Conservation (phyloP, 2,329 filamentous ascomycete species). For the Capronia coronata region DNA sequence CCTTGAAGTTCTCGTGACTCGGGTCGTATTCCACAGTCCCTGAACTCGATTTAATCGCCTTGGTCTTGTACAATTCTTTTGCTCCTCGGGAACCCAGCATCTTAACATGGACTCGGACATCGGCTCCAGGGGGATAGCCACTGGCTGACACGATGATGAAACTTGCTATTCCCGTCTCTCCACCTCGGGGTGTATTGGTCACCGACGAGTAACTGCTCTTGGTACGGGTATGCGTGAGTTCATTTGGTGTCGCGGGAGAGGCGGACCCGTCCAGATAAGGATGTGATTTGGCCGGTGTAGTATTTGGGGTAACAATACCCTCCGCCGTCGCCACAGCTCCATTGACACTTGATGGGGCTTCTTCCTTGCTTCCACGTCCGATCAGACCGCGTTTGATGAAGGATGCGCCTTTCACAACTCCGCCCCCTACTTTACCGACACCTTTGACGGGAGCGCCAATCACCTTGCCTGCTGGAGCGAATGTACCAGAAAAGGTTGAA, state of each 20-base stretch:
- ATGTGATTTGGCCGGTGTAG: slow-evolving; percentile 23
- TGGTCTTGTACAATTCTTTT: slow-evolving; percentile 86
- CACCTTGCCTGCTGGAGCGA: slow-evolving; percentile 78
- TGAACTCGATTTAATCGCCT: slow-evolving; percentile 66
- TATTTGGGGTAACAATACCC: slow-evolving; percentile 7
- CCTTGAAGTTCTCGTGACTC: slow-evolving; percentile 65
- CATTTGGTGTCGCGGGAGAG: slow-evolving; percentile 17
- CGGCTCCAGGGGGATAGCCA: slow-evolving; percentile 68
- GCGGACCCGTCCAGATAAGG: slow-evolving; percentile 12
- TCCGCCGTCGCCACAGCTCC: slow-evolving; percentile 12
- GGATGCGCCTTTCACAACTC: slow-evolving; percentile 80
- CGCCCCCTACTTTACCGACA: slow-evolving; percentile 70
- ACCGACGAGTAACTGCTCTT: slow-evolving; percentile 46
- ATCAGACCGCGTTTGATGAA: slow-evolving; percentile 84
- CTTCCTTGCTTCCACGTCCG: slow-evolving; percentile 54
- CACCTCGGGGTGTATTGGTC: slow-evolving; percentile 46
- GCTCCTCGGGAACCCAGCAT: slow-evolving; percentile 57
- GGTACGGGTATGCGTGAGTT: slow-evolving; percentile 39
- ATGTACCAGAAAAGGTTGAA: slow-evolving; percentile 86
- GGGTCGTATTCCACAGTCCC: slow-evolving; percentile 62
- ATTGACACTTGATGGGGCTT: slow-evolving; percentile 22
- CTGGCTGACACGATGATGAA: slow-evolving; percentile 74
- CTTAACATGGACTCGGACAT: slow-evolving; percentile 70
- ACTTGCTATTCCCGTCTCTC: slow-evolving; percentile 65
- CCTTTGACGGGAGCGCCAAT: slow-evolving; percentile 95